Evolutionary conservation across 2,329 filamentous ascomycete genomes (phyloP), one percentile per base, ranked within the genome.

Genomic region (Rhynchosporium agropyri): DNA sequence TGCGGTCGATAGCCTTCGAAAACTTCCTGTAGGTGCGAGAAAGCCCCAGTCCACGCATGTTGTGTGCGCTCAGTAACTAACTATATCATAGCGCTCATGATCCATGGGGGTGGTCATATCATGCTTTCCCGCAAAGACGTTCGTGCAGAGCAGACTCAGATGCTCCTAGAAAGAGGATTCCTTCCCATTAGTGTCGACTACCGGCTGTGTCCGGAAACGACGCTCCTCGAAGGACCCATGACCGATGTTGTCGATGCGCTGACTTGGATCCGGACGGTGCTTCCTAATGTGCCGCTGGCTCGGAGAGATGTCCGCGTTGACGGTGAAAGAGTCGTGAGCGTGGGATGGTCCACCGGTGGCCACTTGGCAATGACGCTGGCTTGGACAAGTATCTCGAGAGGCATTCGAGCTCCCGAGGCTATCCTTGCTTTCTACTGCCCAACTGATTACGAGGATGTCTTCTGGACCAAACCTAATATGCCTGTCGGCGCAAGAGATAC

Each of bases 271-370:
- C 72, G 76, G 1, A 63, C 70, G 0, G 65, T 62, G 0, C 71
- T 82, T 1, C 74, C 73, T 0, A 33, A 66, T 1, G 28, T 79
- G 2, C 12, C 60, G 15, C 63, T 62, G 40, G 51, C n/a, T 33
- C 33, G 13, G 59, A 50, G 7, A 10, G 20, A 20, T 20, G 20
- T 77, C 10, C 13, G 58, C 20, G 20, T 69, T 5, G 73, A 75
- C 48, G 60, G 70, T 1, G 69, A 76, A 0, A 46, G 71, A 2
- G 72, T 81, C 0, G 77, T 79, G 0, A 75, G 68, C 0, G 69
- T 83, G 0, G 81, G 81, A 0, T 83, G 80, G 81, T 83, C 81
- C 0, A 75, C 77, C 0, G 81, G 81, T 0, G 82, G 80, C 0
- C 72, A 74, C 3, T 71, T 84, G 0, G 81, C 81, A 1, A 75